Conservation (phyloP, 352 stramenopile species). For the Pythium grandisporangium region DNA sequence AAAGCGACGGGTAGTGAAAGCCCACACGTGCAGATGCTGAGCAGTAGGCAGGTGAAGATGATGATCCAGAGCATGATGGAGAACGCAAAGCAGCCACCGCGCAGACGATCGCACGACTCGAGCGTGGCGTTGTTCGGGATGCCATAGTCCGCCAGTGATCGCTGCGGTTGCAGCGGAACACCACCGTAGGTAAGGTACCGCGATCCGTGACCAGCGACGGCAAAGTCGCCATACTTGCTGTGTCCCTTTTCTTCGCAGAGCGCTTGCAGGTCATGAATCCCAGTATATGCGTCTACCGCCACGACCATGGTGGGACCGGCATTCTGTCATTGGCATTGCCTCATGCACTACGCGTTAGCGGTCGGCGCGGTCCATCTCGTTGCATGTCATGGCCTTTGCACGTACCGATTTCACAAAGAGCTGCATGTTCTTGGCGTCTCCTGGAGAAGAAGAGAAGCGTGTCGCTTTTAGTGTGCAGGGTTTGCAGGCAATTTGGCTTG, state of each 20-base stretch:
- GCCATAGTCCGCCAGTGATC: conserved; percentile 47
- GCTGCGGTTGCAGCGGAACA: conserved; percentile 34
- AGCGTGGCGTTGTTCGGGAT: conserved; percentile 65
- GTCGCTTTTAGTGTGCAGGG: no score
- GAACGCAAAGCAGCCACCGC: conserved; percentile 59
- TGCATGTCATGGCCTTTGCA: no score
- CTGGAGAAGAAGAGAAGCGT: conserved; percentile 12
- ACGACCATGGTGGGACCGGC: conserved; percentile 29
- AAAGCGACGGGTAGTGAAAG: conserved; percentile 51
- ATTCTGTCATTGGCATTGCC: no score
- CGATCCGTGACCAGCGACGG: background rate
- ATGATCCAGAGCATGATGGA: conserved; percentile 73
- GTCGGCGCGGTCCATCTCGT: no score
- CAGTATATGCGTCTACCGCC: conserved; percentile 15
- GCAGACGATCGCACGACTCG: conserved; percentile 24
- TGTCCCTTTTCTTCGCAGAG: conserved; percentile 4
- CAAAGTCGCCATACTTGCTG: background rate
- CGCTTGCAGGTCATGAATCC: conserved; percentile 26
- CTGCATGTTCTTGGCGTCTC: no score
- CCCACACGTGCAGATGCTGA: conserved; percentile 69
- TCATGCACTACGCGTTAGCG: no score
- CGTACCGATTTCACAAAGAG: no score
- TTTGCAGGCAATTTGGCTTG: no score
- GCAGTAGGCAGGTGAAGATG: conserved; percentile 61
- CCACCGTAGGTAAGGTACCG: conserved; percentile 53